These are phyloP conservation scores for Hylodesmum podocarpum DNA, from an alignment of 306 rosid species.

Conservation along the genomic window DNA sequence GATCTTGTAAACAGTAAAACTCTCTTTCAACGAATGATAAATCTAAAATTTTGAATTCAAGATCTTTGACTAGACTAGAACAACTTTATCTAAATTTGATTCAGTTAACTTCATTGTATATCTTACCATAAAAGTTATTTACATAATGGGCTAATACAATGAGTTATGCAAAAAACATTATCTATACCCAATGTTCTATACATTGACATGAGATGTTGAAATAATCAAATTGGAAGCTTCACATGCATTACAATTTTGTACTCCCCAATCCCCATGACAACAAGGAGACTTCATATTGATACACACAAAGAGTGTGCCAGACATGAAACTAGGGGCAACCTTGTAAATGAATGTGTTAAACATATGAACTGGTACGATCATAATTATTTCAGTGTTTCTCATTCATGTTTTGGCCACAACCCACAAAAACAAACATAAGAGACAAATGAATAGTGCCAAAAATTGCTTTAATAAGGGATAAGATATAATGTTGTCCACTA, in stretches of 20 bases:
- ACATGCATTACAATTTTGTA: not conserved
- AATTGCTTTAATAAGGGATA: slow-evolving; percentile 24
- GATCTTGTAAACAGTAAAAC: no score
- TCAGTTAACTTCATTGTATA: not conserved
- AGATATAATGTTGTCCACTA: slow-evolving; percentile 39
- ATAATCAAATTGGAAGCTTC: not conserved
- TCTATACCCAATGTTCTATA: not conserved
- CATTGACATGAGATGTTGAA: not conserved
- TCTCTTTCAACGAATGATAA: no score
- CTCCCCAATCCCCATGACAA: not conserved
- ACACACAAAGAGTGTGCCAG: not conserved
- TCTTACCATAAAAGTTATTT: not conserved
- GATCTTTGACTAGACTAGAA: no score
- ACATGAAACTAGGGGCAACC: not conserved
- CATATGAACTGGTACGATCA: not conserved
- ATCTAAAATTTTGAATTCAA: no score
- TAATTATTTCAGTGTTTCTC: not conserved
- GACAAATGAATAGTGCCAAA: slow-evolving; percentile 33
- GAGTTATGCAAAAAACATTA: slow-evolving; percentile 2
- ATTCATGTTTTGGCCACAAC: slow-evolving; percentile 2
- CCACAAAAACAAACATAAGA: not conserved
- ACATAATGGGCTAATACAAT: not conserved
- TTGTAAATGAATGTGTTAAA: not conserved
- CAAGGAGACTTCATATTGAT: not conserved
- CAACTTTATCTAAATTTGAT: no score